These are phyloP conservation scores for Aspergillus calidoustus DNA, from an alignment of 2,329 filamentous ascomycete genomes.

Conservation along the genomic window DNA sequence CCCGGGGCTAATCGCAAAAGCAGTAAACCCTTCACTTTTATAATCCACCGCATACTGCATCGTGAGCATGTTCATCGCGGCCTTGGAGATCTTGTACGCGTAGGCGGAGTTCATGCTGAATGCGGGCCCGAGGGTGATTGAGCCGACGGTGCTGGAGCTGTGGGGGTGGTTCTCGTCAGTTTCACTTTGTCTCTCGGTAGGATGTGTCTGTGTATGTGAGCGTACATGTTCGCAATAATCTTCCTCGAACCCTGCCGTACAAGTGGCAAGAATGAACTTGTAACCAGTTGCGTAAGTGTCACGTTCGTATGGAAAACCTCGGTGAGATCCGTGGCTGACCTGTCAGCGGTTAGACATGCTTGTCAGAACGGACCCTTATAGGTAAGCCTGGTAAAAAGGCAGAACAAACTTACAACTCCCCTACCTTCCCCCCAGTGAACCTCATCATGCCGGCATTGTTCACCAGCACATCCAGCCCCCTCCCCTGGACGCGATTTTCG, in stretches of 20 bases:
- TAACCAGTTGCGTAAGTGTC: constrained; percentile 46
- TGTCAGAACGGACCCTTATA: not conserved
- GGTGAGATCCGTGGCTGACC: constrained; percentile 41
- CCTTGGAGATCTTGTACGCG: constrained; percentile 53
- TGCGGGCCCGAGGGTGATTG: constrained; percentile 36
- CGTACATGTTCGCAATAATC: constrained; percentile 51
- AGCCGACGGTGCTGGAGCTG: constrained; percentile 24
- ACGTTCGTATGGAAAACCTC: constrained; percentile 50
- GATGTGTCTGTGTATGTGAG: too few species aligned
- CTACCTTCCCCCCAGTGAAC: constrained; percentile 14
- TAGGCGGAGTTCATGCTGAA: constrained; percentile 33
- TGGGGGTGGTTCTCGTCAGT: not conserved
- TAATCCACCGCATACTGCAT: constrained; percentile 35
- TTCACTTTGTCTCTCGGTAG: not conserved
- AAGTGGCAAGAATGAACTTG: constrained; percentile 45
- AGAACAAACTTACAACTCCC: constrained; percentile 20
- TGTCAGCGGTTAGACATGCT: constrained; percentile 15
- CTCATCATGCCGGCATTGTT: constrained; percentile 36
- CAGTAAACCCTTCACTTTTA: constrained; percentile 46
- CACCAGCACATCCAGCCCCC: constrained; percentile 43
- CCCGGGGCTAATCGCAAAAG: constrained; percentile 50
- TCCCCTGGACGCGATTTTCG: constrained; percentile 35
- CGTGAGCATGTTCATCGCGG: constrained; percentile 55
- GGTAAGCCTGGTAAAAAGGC: not conserved
- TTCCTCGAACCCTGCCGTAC: constrained; percentile 46